Evolutionary conservation across 345 rosid genomes (phyloP).

Genomic region (Euphorbia tirucalli): DNA sequence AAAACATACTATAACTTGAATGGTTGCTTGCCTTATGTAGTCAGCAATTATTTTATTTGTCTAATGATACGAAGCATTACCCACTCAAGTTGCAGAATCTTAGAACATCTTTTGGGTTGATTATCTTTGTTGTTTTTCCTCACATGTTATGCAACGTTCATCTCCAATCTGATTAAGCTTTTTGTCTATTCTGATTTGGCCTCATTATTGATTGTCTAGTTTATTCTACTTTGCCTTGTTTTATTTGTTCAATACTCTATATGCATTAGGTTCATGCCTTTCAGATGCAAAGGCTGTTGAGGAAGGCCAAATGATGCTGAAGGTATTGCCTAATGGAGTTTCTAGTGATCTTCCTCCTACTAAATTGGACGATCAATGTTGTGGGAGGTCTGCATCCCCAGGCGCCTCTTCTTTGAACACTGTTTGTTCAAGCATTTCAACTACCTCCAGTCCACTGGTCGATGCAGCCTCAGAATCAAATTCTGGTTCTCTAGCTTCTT

Average conservation of each 20-base stretch:
- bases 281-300: constrained; percentile 39
- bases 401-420: constrained; percentile 26
- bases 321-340: constrained; percentile 27
- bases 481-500: constrained; percentile 31
- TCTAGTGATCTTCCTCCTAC: constrained; percentile 25
- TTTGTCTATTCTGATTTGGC: not conserved
- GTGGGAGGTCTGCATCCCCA: constrained; percentile 36
- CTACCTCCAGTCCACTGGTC: constrained; percentile 27
- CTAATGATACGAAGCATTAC: not conserved
- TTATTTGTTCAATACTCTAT: constrained; percentile 17
- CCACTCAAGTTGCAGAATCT: not conserved
- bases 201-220: not conserved
- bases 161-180: not conserved
- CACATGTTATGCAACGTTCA: not conserved
- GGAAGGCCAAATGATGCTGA: constrained; percentile 25
- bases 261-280: constrained; percentile 36
- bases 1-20: not conserved
- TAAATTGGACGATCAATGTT: constrained; percentile 38
- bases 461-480: constrained; percentile 30
- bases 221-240: not conserved
- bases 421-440: constrained; percentile 35
- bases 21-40: not conserved
- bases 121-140: not conserved
- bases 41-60: not conserved
- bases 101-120: not conserved